phyloP scores from a whole-genome alignment of 371 early-diverging fungal species.

The Mortierella sp. region DNA sequence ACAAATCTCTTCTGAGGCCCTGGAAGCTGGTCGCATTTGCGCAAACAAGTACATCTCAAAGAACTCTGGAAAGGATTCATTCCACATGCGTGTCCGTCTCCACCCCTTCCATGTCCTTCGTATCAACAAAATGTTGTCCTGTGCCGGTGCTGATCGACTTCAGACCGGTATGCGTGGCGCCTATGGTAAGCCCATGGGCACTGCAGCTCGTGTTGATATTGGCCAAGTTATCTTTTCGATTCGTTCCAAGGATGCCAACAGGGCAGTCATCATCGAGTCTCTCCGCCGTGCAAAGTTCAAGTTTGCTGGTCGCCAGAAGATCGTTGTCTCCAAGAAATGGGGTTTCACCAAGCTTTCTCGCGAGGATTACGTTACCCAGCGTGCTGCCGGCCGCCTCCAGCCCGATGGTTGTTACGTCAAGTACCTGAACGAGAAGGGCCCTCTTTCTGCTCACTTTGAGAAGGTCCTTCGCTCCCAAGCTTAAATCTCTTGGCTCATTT shows the following conservation, averaged over 20 bases:
- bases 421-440: conserved; percentile 93
- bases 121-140: conserved; percentile 99
- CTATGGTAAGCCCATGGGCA: conserved; percentile 99
- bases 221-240: conserved; percentile 99
- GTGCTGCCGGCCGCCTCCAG: conserved; percentile 85
- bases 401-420: conserved; percentile 99
- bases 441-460: conserved; percentile 79
- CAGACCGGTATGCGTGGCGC: conserved; percentile 99
- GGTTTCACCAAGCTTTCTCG: conserved; percentile 99
- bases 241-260: conserved; percentile 97
- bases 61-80: conserved; percentile 99
- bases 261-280: conserved; percentile 96
- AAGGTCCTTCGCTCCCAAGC: conserved; percentile 36
- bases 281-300: conserved; percentile 99
- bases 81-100: conserved; percentile 99
- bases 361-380: conserved; percentile 91
- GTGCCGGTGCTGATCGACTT: conserved; percentile 99
- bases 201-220: conserved; percentile 99
- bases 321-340: conserved; percentile 99
- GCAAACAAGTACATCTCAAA: conserved; percentile 99
- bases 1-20: conserved; percentile 99
- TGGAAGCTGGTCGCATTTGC: conserved; percentile 99
- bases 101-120: conserved; percentile 99
- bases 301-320: conserved; percentile 99
- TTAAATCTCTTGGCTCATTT: neutral